phyloP scores from a whole-genome alignment of 805 yeast genomes.

The Wickerhamomyces silvicola region DNA sequence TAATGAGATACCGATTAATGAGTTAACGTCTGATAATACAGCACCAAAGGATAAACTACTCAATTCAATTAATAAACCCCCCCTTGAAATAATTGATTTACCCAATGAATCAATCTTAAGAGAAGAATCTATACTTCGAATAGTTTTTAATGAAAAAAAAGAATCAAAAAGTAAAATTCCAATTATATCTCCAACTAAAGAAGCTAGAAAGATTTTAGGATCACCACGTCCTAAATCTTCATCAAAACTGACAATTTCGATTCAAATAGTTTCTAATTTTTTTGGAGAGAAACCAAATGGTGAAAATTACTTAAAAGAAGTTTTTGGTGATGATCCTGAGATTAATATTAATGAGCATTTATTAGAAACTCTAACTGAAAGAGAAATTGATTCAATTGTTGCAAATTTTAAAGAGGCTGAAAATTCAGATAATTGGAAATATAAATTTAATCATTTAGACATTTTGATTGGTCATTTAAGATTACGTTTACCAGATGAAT shows the following conservation, averaged over 20 bases:
- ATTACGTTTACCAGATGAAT: slow-evolving; percentile 8
- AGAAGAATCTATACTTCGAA: slow-evolving; percentile 5
- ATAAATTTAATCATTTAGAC: slow-evolving; percentile 11
- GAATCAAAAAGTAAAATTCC: slow-evolving; percentile 1
- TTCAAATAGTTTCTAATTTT: not conserved
- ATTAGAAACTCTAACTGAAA: slow-evolving; percentile 4
- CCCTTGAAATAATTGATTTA: too few relatives aligned
- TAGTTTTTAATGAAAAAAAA: slow-evolving; percentile 3
- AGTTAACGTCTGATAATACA: too few relatives aligned
- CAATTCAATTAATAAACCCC: too few relatives aligned
- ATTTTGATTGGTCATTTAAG: slow-evolving; percentile 17
- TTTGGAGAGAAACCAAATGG: not conserved
- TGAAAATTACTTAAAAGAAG: slow-evolving; percentile 11
- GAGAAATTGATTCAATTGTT: slow-evolving; percentile 9
- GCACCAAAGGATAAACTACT: too few relatives aligned
- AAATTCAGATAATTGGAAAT: slow-evolving; percentile 18
- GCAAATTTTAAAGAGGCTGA: slow-evolving; percentile 10
- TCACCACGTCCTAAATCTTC: too few relatives aligned
- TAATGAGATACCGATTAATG: too few relatives aligned
- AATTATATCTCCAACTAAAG: not conserved
- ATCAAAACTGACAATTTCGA: too few relatives aligned
- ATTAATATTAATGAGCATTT: slow-evolving; percentile 3
- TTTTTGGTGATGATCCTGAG: slow-evolving; percentile 17
- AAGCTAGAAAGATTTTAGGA: not conserved
- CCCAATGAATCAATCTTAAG: slow-evolving; percentile 3